Base-by-base conservation (phyloP, 1,284 basidiomycete genomes). In the Sanghuangporus baumii region DNA sequence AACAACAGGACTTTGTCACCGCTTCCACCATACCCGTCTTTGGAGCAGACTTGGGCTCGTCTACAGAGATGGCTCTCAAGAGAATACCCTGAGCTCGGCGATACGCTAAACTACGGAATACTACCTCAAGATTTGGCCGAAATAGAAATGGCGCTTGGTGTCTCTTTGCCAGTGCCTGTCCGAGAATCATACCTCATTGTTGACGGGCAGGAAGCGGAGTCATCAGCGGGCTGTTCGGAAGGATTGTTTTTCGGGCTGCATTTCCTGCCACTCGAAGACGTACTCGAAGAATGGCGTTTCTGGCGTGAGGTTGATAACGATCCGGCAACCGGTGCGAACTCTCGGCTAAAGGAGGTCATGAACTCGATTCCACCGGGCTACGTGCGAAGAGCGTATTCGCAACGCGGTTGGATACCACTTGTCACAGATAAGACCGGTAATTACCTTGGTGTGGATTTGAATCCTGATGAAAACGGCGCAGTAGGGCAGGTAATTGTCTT, bases 401-500 rank as follows among this genome's bases (percentile, higher is more conserved):
- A 93, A 72, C 85, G 92, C 60, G 96, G 96, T 16, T 99, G 96
- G 96, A 85, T 99, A 69, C 96, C 96, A 12, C 88, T 99, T 66
- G 83, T 98, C 62, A 89, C 89, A 47, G 96, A 99, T 76, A 91
- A 92, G 67, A 88, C 87, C 18, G 97, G 96, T 31, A 99, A 99
- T 76, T 99, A 99, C 73, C 85, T 98, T 66, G 96, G 96, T 59
- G 83, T 99, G 56, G 96, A 99, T 74, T 82, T 99, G 65, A 94
- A 89, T 74, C 96, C 96, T 4, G 92, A 78, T 20, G 84, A 88
- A 66, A 74, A 76, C 47, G 96, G 95, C 55, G 74, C 84, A 1
- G 80, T 85, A 57, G 97, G 96, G 3, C 96, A 99, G 74, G 95
- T 98, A 57, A 98, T 99, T 66, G 88, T 98, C 55, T 99, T 98